A percentile compares a stretch with the other conserved stretches of the same genome.
Conservation (phyloP, 2,329 filamentous ascomycete species). For the Diaporthe ilicicola region DNA sequence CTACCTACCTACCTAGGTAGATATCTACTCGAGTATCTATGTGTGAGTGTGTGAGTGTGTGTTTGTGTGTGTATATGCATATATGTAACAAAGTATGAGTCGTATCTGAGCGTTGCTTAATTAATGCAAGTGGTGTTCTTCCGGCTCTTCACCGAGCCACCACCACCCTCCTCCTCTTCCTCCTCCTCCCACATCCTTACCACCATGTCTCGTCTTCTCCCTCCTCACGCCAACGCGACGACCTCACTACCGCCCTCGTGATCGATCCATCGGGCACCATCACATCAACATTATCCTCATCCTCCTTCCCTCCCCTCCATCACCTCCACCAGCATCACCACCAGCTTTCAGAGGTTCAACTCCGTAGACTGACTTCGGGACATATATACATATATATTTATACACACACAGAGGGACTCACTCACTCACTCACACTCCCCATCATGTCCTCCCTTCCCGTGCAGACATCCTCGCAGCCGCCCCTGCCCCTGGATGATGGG, state of each 20-base stretch:
- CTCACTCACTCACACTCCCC: too few relatives aligned
- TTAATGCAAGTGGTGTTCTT: conserved; percentile 23
- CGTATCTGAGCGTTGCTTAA: conserved; percentile 22
- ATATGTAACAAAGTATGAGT: neutral
- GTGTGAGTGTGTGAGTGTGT: too few relatives aligned
- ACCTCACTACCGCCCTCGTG: neutral
- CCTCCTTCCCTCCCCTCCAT: too few relatives aligned
- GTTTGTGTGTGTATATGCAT: too few relatives aligned
- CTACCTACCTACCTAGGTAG: too few relatives aligned
- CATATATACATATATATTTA: too few relatives aligned
- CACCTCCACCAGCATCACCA: neutral
- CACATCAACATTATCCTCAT: neutral
- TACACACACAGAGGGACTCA: too few relatives aligned
- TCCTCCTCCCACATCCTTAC: conserved; percentile 2
- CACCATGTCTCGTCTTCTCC: conserved; percentile 29
- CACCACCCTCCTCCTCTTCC: too few relatives aligned
- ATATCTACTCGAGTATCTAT: too few relatives aligned
- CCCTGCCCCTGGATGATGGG: neutral
- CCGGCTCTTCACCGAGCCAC: conserved; percentile 3
- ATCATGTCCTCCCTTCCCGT: neutral
- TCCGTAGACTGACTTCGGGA: too few relatives aligned
- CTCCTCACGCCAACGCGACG: conserved; percentile 20
- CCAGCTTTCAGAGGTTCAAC: neutral
- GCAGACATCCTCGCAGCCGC: neutral
- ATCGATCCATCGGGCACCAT: neutral